Percentiles rank a stretch among this genome's conserved stretches.
Conservation (phyloP, 371 early-diverging fungal genomes). For the Circinella umbellata region DNA sequence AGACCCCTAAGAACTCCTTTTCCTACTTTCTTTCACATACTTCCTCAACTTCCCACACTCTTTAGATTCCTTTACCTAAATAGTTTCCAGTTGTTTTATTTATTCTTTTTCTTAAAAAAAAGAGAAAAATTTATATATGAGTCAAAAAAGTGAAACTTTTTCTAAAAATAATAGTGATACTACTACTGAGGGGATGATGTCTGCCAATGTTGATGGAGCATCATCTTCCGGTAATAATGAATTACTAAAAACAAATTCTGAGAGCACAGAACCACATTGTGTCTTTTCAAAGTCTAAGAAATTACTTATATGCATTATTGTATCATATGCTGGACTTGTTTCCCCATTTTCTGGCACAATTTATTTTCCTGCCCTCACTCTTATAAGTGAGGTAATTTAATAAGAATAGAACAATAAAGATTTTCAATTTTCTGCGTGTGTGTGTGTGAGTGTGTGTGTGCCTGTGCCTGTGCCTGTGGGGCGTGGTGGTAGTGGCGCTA, state of each 20-base stretch:
- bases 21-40: too few relatives aligned
- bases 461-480: not conserved
- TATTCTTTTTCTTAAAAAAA: not conserved
- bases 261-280: slow-evolving; percentile 7
- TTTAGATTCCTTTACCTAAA: not conserved
- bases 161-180: not conserved
- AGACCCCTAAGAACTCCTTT: too few relatives aligned
- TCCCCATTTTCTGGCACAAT: slow-evolving; percentile 32
- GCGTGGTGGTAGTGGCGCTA: too few relatives aligned
- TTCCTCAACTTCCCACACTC: not conserved
- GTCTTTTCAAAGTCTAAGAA: slow-evolving; percentile 16
- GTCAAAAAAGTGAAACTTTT: not conserved
- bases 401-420: not conserved
- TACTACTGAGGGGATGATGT: not conserved
- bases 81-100: not conserved
- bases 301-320: slow-evolving; percentile 21
- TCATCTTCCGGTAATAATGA: not conserved
- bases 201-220: slow-evolving; percentile 2
- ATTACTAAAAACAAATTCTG: not conserved
- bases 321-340: slow-evolving; percentile 27
- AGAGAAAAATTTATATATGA: not conserved
- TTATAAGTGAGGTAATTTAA: slow-evolving; percentile 25
- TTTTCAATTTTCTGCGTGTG: not conserved
- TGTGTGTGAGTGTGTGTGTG: not conserved
- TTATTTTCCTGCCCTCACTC: slow-evolving; percentile 30